Base-by-base conservation (phyloP, 371 early-diverging fungal species). In the Capniomyces stellatus region DNA sequence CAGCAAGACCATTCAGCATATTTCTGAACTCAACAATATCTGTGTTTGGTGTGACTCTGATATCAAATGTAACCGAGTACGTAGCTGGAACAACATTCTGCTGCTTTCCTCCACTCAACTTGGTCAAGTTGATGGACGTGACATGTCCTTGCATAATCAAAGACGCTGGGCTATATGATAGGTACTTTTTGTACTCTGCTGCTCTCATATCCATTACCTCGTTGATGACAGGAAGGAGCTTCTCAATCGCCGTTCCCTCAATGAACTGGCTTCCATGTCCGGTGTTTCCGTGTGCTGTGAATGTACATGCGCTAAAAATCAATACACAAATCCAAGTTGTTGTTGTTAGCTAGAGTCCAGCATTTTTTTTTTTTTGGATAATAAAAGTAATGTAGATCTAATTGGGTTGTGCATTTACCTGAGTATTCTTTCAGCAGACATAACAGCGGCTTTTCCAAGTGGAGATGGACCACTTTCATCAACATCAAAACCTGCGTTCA, bases 191-290 rank as follows among this genome's bases (percentile, higher is more conserved):
- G 15, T 35, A 35, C n/a, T 46, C 46, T 23, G 4, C 8, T 23
- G 4, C 46, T 21, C 46, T 21, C 10, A 46, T 6, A 4, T 4
- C 46, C 46, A 46, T 23, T 12, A 46, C 23, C 6, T 4, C n/a
- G 56, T 71, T 63, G 49, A 83, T 63, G 28, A 78, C 64, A 42
- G 71, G 60, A 52, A 76, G 62, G 54, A 87, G 58, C 56, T 82
- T 79, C 22, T 67, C 64, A 3, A 75, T 74, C 2, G 85, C 84
- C 13, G 76, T 77, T 49, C 79, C 71, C 49, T 74, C 58, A 41
- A 80, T 71, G 57, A 87, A 83, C 59, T 83, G 79, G 52, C 75
- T 75, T 35, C 83, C 88, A 57, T 87, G 88, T 1, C 87, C 88
- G 0, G 82, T 75, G 18, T 73, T 70, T 6, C 83, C 83, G 18